Percentiles rank a stretch among this genome's conserved stretches.
phyloP scores from a whole-genome alignment of 176 grass and related monocot species.

The Coix lacrymajobi region DNA sequence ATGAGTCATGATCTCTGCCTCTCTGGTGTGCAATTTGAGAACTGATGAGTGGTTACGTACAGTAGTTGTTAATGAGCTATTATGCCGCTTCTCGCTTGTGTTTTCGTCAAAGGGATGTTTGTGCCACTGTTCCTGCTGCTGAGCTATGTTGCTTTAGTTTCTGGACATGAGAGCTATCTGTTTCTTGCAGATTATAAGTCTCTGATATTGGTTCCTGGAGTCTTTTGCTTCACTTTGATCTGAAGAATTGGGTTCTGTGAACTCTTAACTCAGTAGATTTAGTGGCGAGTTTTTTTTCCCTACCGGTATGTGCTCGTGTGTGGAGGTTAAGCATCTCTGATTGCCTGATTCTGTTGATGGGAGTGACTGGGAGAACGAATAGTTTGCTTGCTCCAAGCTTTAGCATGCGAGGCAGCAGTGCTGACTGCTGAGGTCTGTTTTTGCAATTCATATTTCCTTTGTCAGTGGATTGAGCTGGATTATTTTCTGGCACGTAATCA shows the following conservation, averaged over 20 bases:
- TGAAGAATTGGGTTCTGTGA: neutral
- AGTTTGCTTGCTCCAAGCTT: neutral
- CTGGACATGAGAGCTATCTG: neutral
- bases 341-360: neutral
- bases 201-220: neutral
- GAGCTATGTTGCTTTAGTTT: neutral
- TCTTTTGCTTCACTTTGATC: neutral
- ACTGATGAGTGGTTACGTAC: neutral
- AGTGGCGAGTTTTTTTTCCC: neutral
- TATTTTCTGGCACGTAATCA: neutral
- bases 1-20: neutral
- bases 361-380: neutral
- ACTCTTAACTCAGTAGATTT: neutral
- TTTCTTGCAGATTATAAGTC: neutral
- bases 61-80: neutral
- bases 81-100: neutral
- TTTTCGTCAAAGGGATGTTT: neutral
- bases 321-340: neutral
- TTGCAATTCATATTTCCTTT: neutral
- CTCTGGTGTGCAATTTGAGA: neutral
- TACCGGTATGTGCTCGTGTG: neutral
- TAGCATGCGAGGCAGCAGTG: neutral
- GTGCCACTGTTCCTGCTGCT: neutral
- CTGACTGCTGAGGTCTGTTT: neutral
- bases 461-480: neutral